These are phyloP conservation scores for Ustilago curta DNA, from an alignment of 1,284 basidiomycete genomes.

Conservation along the genomic window DNA sequence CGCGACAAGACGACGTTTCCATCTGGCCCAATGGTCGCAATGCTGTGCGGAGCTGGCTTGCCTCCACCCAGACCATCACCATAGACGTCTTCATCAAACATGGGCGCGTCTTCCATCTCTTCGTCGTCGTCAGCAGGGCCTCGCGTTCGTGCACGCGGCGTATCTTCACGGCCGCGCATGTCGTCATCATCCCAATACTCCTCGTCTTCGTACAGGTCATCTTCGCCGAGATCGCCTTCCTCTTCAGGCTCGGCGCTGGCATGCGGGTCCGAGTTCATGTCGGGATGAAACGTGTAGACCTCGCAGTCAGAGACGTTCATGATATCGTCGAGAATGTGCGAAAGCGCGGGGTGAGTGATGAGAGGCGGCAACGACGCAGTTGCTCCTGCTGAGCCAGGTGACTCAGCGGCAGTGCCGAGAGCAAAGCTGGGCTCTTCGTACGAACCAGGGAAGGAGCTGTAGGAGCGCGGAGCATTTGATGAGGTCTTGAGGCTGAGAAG, in stretches of 20 bases:
- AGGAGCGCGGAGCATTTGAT: constrained; percentile 57
- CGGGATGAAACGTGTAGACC: constrained; percentile 93
- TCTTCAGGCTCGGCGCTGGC: constrained; percentile 73
- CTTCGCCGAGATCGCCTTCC: constrained; percentile 71
- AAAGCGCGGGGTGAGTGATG: constrained; percentile 80
- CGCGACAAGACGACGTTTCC: constrained; percentile 44
- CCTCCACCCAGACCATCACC: constrained; percentile 49
- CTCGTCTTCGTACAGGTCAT: constrained; percentile 72
- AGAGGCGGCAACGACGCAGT: constrained; percentile 39
- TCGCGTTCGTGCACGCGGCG: constrained; percentile 33
- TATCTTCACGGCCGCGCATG: constrained; percentile 50
- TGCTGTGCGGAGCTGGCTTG: constrained; percentile 25
- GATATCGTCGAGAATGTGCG: constrained; percentile 87
- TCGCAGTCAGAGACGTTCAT: constrained; percentile 92
- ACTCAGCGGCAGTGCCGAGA: constrained; percentile 25
- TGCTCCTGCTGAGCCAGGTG: constrained; percentile 24
- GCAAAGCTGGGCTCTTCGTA: constrained; percentile 59
- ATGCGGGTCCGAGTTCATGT: constrained; percentile 94
- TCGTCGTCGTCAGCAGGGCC: constrained; percentile 42
- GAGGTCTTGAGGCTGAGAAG: constrained; percentile 62
- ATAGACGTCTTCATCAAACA: constrained; percentile 68
- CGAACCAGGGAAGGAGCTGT: constrained; percentile 56
- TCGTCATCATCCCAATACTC: constrained; percentile 54
- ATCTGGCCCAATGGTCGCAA: constrained; percentile 41
- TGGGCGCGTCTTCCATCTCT: constrained; percentile 59